Evolutionary conservation across 2,329 filamentous ascomycete genomes (phyloP).

Genomic region (Ramularia collo-cygni): DNA sequence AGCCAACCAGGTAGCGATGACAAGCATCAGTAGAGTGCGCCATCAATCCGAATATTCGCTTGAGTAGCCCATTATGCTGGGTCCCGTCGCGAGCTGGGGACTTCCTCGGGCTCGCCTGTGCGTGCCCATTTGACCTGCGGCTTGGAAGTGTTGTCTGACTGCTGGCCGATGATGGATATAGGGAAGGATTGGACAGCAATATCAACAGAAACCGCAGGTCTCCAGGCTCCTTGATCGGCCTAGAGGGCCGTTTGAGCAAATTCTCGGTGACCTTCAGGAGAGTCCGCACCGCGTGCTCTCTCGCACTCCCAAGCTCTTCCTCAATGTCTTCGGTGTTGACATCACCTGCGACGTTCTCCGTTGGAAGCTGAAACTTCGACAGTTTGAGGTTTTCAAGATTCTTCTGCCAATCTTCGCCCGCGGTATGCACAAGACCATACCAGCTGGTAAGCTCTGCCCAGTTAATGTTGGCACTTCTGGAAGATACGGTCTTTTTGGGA

Average conservation of each 20-base stretch:
- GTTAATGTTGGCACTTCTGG: slow-evolving; percentile 62
- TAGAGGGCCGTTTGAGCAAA: slow-evolving; percentile 70
- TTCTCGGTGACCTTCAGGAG: slow-evolving; percentile 73
- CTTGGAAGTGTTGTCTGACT: slow-evolving; percentile 5
- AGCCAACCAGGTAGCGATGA: slow-evolving; percentile 68
- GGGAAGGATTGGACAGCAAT: slow-evolving; percentile 68
- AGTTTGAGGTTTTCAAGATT: slow-evolving; percentile 43
- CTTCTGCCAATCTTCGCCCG: slow-evolving; percentile 60
- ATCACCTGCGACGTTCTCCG: slow-evolving; percentile 42
- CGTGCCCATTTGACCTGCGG: slow-evolving; percentile 12
- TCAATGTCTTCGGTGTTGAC: slow-evolving; percentile 42
- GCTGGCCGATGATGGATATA: slow-evolving; percentile 44
- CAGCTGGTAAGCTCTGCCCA: slow-evolving; percentile 67
- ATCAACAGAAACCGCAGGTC: slow-evolving; percentile 74
- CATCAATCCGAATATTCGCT: slow-evolving; percentile 72
- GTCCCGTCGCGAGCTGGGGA: slow-evolving; percentile 43
- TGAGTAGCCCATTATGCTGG: slow-evolving; percentile 76
- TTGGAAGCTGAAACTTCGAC: slow-evolving; percentile 20
- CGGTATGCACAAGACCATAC: slow-evolving; percentile 64
- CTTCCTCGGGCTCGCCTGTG: slow-evolving; percentile 20
- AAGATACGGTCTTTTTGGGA: slow-evolving; percentile 40
- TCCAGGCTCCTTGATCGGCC: slow-evolving; percentile 58
- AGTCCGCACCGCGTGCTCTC: slow-evolving; percentile 61
- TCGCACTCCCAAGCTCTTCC: slow-evolving; percentile 51
- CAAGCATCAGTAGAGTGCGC: slow-evolving; percentile 69